Conservation (phyloP, 768 basidiomycete species). For the Tricholoma sp. region DNA sequence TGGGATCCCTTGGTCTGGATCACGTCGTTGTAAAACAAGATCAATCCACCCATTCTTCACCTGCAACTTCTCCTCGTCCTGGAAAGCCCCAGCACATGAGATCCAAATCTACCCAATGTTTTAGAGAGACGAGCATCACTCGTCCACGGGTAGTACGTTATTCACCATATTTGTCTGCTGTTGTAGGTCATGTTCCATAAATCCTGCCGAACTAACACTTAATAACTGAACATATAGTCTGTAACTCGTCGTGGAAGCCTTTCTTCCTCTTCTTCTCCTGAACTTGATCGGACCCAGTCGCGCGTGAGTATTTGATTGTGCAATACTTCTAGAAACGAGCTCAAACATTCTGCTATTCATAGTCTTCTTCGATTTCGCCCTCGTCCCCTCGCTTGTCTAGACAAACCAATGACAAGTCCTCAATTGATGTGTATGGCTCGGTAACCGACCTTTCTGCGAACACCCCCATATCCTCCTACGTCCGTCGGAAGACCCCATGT, state of each 20-base stretch:
- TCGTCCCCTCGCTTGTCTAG: constrained; percentile 40
- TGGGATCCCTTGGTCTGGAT: constrained; percentile 76
- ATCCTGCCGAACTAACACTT: neutral
- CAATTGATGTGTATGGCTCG: constrained; percentile 45
- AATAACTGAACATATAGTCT: constrained; percentile 28
- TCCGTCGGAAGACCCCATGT: constrained; percentile 74
- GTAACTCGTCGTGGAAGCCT: constrained; percentile 41
- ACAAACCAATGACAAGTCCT: constrained; percentile 40
- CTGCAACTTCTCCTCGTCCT: constrained; percentile 33
- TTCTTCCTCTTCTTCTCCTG: constrained; percentile 37
- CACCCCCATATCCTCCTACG: constrained; percentile 76
- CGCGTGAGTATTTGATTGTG: constrained; percentile 22
- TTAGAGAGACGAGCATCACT: constrained; percentile 32
- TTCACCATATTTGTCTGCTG: constrained; percentile 43
- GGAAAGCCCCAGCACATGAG: constrained; percentile 30
- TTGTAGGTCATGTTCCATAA: constrained; percentile 26
- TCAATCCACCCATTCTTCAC: constrained; percentile 41
- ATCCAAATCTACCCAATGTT: constrained; percentile 40
- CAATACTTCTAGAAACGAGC: neutral
- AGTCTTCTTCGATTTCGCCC: constrained; percentile 37
- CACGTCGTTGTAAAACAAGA: constrained; percentile 27
- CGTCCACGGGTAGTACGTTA: constrained; percentile 38
- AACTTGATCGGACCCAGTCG: constrained; percentile 33
- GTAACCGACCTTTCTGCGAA: constrained; percentile 50
- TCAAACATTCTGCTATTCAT: neutral